These are phyloP conservation scores for Phytophthora colocasiae DNA, from an alignment of 352 stramenopile genomes.

Conservation along the genomic window DNA sequence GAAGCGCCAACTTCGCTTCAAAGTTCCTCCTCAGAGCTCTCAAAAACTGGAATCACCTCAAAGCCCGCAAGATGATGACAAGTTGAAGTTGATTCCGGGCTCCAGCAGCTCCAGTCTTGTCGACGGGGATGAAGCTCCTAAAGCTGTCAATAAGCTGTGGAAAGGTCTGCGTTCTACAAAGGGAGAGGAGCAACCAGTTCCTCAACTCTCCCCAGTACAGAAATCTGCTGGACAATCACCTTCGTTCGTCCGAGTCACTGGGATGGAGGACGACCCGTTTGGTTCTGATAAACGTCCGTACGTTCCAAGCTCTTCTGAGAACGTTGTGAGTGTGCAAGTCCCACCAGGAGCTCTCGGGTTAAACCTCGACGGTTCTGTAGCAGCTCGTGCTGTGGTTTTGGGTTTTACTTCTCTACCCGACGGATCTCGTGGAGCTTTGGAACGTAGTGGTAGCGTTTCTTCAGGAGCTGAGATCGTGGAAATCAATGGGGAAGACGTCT, in stretches of 20 bases:
- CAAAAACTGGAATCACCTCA: constrained; percentile 10
- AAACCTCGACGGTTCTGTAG: constrained; percentile 48
- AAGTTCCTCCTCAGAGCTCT: constrained; percentile 34
- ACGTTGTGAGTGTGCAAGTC: constrained; percentile 57
- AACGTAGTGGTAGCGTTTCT: constrained; percentile 49
- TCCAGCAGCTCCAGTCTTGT: constrained; percentile 16
- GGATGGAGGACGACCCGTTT: constrained; percentile 22
- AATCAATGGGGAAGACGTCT: constrained; percentile 74
- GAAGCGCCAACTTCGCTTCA: constrained; percentile 54
- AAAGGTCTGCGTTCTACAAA: constrained; percentile 14
- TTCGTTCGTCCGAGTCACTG: constrained; percentile 39
- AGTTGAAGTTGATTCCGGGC: constrained; percentile 20
- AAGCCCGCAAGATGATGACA: constrained; percentile 20
- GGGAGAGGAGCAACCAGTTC: not conserved
- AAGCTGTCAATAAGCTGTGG: constrained; percentile 9
- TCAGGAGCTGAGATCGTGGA: constrained; percentile 58
- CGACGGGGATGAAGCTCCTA: constrained; percentile 2
- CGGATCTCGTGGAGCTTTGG: constrained; percentile 51
- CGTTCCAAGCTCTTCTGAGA: constrained; percentile 20
- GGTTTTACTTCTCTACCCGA: constrained; percentile 69
- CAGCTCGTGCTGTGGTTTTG: constrained; percentile 55
- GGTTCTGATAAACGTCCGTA: constrained; percentile 14
- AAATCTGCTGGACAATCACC: constrained; percentile 7
- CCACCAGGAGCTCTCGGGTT: constrained; percentile 62
- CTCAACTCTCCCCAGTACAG: not conserved